These are phyloP conservation scores for Backusella parvicylindrica DNA, from an alignment of 192 early-diverging fungal genomes.

Conservation along the genomic window DNA sequence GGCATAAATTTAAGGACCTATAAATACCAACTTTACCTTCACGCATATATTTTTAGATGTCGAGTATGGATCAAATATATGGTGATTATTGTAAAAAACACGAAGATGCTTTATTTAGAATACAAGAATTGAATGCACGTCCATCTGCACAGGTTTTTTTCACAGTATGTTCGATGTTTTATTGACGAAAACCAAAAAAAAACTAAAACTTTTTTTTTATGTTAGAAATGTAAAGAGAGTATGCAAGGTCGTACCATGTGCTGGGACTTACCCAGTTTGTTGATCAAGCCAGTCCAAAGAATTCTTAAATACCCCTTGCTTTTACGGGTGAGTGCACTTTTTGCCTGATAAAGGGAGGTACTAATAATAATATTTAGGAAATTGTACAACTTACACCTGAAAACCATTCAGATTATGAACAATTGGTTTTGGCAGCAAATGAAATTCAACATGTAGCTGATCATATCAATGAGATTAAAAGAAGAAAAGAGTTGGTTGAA, in stretches of 20 bases:
- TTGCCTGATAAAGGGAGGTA: background rate
- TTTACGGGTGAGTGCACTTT: conserved; percentile 51
- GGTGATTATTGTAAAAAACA: conserved; percentile 77
- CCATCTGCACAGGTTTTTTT: conserved; percentile 41
- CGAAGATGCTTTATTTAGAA: conserved; percentile 57
- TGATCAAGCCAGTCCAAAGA: conserved; percentile 96
- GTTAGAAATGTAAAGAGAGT: conserved; percentile 56
- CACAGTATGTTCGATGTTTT: conserved; percentile 34
- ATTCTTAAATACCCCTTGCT: conserved; percentile 96
- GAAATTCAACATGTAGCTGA: conserved; percentile 68
- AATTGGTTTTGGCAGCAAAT: conserved; percentile 41
- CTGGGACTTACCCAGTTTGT: conserved; percentile 89
- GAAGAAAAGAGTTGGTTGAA: conserved; percentile 82
- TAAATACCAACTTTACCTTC: background rate
- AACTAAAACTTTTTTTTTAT: conserved; percentile 28
- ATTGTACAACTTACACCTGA: conserved; percentile 42
- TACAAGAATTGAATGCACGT: conserved; percentile 56
- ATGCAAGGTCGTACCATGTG: conserved; percentile 72
- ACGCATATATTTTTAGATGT: conserved; percentile 12
- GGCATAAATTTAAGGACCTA: background rate
- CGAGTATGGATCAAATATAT: conserved; percentile 53
- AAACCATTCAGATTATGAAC: conserved; percentile 54
- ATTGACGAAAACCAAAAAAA: conserved; percentile 1
- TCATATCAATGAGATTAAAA: conserved; percentile 82
- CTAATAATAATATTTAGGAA: conserved; percentile 13